Conservation (phyloP, 805 yeast genomes). For the Nakazawaea pomicola region DNA sequence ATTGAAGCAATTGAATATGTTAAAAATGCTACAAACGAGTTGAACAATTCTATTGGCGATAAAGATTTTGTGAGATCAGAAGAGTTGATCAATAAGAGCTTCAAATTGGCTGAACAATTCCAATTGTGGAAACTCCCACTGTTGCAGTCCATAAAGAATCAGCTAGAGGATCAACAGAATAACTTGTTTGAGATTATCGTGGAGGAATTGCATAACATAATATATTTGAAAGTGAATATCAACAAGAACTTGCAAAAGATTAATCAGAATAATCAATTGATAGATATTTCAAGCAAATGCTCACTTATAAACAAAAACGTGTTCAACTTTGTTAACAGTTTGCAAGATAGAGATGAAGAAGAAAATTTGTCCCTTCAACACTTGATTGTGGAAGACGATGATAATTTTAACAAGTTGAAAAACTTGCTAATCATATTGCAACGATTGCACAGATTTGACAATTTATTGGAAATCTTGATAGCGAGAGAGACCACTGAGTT, state of each 20-base stretch:
- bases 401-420: constrained; percentile 18
- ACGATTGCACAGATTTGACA: constrained; percentile 56
- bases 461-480: constrained; percentile 47
- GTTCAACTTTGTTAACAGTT: constrained; percentile 27
- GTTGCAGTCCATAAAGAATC: constrained; percentile 42
- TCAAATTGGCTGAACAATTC: constrained; percentile 41
- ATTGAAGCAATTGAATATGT: constrained; percentile 63
- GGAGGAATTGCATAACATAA: constrained; percentile 69
- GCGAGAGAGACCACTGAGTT: constrained; percentile 58
- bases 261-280: constrained; percentile 3
- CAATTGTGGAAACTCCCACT: constrained; percentile 56
- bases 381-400: constrained; percentile 17
- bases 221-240: constrained; percentile 45
- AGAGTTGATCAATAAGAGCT: constrained; percentile 31
- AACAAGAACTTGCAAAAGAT: constrained; percentile 4
- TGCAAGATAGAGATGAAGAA: constrained; percentile 20
- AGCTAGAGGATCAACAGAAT: constrained; percentile 51
- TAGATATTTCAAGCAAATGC: constrained; percentile 47
- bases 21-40: constrained; percentile 49
- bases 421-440: constrained; percentile 18
- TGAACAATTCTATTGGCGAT: constrained; percentile 65
- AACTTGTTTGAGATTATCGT: constrained; percentile 63
- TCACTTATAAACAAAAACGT: constrained; percentile 30
- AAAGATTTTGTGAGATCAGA: constrained; percentile 55
- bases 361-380: constrained; percentile 25